Percentiles rank a stretch among this genome's conserved stretches.
Conservation (phyloP, 129 eudicot genomes). For the Heracleum sosnowskyi region DNA sequence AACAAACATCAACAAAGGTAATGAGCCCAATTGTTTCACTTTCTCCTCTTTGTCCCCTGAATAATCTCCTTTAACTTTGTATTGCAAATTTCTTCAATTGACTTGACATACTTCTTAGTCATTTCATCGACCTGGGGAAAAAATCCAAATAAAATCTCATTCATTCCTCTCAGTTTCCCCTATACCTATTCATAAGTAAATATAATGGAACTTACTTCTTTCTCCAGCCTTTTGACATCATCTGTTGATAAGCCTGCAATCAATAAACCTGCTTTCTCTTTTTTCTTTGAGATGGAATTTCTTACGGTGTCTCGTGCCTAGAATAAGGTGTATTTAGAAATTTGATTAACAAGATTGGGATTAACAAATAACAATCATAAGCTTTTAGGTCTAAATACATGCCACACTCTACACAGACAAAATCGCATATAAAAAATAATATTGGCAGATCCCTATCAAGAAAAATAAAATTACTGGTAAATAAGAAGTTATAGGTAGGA, state of each 20-base stretch:
- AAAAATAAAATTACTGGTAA: too few species aligned
- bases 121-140: too few species aligned
- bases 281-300: conserved; percentile 51
- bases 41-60: too few species aligned
- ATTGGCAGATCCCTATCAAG: too few species aligned
- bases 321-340: background rate
- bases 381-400: background rate
- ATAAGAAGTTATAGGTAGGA: too few species aligned
- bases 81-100: too few species aligned
- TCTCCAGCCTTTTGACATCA: conserved; percentile 77
- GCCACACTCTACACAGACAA: background rate
- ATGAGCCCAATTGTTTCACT: too few species aligned
- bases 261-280: conserved; percentile 41
- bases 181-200: background rate
- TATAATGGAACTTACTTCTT: conserved; percentile 46
- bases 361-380: background rate
- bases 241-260: conserved; percentile 44
- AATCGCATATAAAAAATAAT: background rate
- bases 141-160: background rate
- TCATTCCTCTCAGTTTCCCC: background rate
- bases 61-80: too few species aligned
- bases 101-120: too few species aligned
- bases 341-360: background rate
- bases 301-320: conserved; percentile 76
- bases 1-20: too few species aligned